Evolutionary conservation across 495 filamentous ascomycete genomes (phyloP).

Genomic region (Tirmania nivea): DNA sequence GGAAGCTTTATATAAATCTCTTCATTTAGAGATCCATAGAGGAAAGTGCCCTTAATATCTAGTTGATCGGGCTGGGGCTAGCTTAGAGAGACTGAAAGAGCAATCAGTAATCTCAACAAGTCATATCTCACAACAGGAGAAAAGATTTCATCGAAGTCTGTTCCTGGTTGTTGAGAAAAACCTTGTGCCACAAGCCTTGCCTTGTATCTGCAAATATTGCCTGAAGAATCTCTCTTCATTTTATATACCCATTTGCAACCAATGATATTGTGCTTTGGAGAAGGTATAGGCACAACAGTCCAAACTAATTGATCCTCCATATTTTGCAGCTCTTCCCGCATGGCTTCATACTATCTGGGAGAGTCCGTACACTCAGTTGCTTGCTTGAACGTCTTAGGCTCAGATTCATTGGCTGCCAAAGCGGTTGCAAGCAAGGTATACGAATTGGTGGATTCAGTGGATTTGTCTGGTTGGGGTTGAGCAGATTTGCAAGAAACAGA

Average conservation of each 20-base stretch:
- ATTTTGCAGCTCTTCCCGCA: neutral
- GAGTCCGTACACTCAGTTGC: neutral
- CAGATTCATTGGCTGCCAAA: neutral
- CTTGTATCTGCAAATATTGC: constrained; percentile 5
- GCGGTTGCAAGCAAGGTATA: too few relatives aligned
- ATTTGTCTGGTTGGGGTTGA: too few relatives aligned
- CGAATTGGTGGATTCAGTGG: too few relatives aligned
- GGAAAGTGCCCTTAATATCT: constrained; percentile 7
- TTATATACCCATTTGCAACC: constrained; percentile 11
- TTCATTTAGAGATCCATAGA: too few relatives aligned
- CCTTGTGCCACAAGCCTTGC: constrained; percentile 14
- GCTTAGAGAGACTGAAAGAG: neutral
- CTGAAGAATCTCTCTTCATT: constrained; percentile 5
- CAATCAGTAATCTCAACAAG: constrained; percentile 4
- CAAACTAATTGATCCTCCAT: neutral
- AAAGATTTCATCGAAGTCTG: constrained; percentile 18
- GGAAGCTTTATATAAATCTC: constrained; percentile 9
- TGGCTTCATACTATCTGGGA: neutral
- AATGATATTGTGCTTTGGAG: neutral
- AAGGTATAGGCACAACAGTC: neutral
- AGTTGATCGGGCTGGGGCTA: constrained; percentile 1
- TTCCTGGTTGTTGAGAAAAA: constrained; percentile 10
- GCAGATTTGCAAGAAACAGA: too few relatives aligned
- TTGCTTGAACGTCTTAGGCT: neutral
- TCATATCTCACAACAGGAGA: constrained; percentile 4